Base-by-base conservation (phyloP, 2,329 filamentous ascomycete genomes). In the Zalaria obscura region DNA sequence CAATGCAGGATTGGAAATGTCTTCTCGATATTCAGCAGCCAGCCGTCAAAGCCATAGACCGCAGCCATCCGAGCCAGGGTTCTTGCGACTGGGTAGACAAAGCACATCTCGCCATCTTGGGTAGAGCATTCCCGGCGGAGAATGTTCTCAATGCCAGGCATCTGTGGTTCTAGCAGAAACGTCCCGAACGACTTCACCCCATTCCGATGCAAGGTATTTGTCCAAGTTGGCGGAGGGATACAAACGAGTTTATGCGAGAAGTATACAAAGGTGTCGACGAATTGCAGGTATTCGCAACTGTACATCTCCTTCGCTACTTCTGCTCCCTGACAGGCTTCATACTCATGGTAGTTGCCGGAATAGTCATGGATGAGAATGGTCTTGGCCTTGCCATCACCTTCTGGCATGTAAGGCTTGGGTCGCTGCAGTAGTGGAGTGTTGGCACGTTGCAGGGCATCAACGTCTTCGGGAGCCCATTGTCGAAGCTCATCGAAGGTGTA, bases 161-260 rank as follows among this genome's bases (percentile, higher is more conserved):
- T 57, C 35, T 62, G 62, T 18, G 55, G 58, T 42, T 69, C 66
- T 4, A 68, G 52, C 3, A 69, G 48, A 37, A 68, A 56, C 0
- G 65, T 68, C 1, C 65, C 66, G 2, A 68, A 49, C 4, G 53
- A 53, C 36, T 57, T 57, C 4, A 67, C 62, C 5, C 66, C 66
- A 44, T 67, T 67, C 4, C 64, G 58, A 49, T 69, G 66, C n/a
- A 67, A 57, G 4, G 58, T 50, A 39, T 68, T 68, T 25, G 58
- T 65, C 65, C 65, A 69, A 8, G 62, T 53, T 4, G 64, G 60
- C 5, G 66, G 65, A 3, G 66, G 66, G 9, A 65, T 51, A 29
- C 63, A 62, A 6, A 64, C 61, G 3, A 67, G 55, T 44, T 66
- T 66, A 47, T 69, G 65, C 1, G 65, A 67, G 44, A 69, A 68